Base-by-base conservation (phyloP, 2,329 filamentous ascomycete species). In the Trichoderma sp. region DNA sequence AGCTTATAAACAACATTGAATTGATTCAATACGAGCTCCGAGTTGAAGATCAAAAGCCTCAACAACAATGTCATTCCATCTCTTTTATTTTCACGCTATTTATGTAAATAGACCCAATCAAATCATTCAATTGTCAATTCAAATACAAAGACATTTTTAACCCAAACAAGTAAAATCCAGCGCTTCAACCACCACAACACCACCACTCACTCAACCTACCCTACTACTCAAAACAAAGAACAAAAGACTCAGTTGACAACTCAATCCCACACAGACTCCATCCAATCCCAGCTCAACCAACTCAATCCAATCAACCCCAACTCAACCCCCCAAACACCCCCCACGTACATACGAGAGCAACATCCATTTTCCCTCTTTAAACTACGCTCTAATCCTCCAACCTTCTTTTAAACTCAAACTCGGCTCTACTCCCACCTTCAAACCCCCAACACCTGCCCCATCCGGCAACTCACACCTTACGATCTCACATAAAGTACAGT, bases 371-470 rank as follows among this genome's bases (percentile, higher is more conserved):
- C 24, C 24, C 24, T 24, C 3, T 24, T 24, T 24, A 24, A 24
- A 24, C 24, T 24, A 24, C 24, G 24, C 24, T 24, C 24, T 24
- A 24, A 24, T 24, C 24, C 24, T 24, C 24, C 30, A 57, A 24
- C 51, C 24, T 66, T 30, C 18, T 30, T 51, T 60, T 53, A 24
- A 24, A 24, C 24, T 24, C 14, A 61, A 62, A 53, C 67, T 70
- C 57, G 58, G 58, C 57, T 51, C 57, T 70, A 53, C 67, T 68
- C 51, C 15, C 57, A 70, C 39, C 67, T 70, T 36, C 36, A 12
- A 34, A 14, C 9, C 5, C 51, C 53, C 21, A 8, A 18, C 28
- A 68, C 67, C 56, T 70, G 57, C 67, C 67, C 43, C 36, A 69
- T 69, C 66, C 65, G 32, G 64, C 34, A 67, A 26, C 53, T 30